Conservation (phyloP, 2,329 filamentous ascomycete species). For the Thermoascus crustaceus region DNA sequence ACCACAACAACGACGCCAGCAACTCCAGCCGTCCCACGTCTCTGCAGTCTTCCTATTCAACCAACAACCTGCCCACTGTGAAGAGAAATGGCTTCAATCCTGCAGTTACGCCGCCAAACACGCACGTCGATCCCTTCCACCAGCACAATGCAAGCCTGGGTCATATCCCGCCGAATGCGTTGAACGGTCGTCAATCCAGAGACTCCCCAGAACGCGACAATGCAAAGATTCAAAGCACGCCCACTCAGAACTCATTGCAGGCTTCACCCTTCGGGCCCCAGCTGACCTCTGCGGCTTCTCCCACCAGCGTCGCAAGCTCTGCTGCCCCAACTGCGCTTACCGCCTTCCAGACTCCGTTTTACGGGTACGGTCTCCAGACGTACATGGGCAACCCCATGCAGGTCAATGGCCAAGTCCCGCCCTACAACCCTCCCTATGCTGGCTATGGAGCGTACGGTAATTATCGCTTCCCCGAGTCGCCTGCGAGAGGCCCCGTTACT, state of each 20-base stretch:
- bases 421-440: constrained; percentile 49
- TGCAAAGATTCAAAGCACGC: constrained; percentile 40
- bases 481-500: constrained; percentile 67
- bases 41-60: constrained; percentile 78
- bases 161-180: constrained; percentile 61
- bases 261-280: constrained; percentile 69
- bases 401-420: constrained; percentile 25
- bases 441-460: constrained; percentile 43
- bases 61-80: constrained; percentile 78
- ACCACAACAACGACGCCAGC: constrained; percentile 20
- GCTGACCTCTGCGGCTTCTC: constrained; percentile 33
- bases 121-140: constrained; percentile 51
- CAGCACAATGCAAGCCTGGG: constrained; percentile 77
- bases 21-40: constrained; percentile 33
- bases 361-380: constrained; percentile 44
- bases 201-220: constrained; percentile 39
- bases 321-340: constrained; percentile 25
- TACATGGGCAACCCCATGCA: constrained; percentile 46
- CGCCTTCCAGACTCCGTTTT: constrained; percentile 34
- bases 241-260: constrained; percentile 66
- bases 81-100: constrained; percentile 56
- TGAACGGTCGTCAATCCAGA: constrained; percentile 53
- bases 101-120: constrained; percentile 45
- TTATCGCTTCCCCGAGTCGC: constrained; percentile 60
- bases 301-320: constrained; percentile 17